Evolutionary conservation across 441 rosid genomes (phyloP), one percentile per base, ranked within the genome.

Genomic region (Erodium texanum): DNA sequence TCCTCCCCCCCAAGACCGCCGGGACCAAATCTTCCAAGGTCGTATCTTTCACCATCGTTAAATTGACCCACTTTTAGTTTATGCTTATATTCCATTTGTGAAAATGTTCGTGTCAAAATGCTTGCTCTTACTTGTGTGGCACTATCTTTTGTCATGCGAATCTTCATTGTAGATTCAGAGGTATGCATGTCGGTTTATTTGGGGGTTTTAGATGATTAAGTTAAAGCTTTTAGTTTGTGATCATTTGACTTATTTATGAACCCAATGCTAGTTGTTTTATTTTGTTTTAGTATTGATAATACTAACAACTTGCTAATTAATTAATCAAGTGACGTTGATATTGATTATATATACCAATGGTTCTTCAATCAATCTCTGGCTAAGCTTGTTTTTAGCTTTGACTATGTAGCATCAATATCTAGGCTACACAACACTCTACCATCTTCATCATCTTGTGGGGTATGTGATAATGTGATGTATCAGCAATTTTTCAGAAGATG

Each of bases 21-120:
- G 68, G 65, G 0, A 9, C 72, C 58, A 83, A 67, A 68, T 80
- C 93, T 16, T 81, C 85, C 32, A 88, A 88, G 98, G 98, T 88
- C 20, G 22, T 7, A 9, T 18, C 23, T 54, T 23, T 18, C 22
- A 54, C 7, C 59, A 52, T 62, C 45, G 18, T 27, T 36, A 16
- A 24, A 52, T 16, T 52, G 20, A 52, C 23, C 54, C 15, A 62
- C 19, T 15, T 64, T 3, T 2, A 6, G 18, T 38, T 50, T 19
- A 7, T 22, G 11, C 14, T 27, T 24, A 4, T 61, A 0, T 62
- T 3, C 24, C 67, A 10, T 43, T 22, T 65, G 16, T 68, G 11
- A 16, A 50, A 50, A 50, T 50, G 58, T 16, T 50, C 56, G 5
- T 14, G 20, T 18, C 58, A 45, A 3, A 45, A 14, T 45, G 54